Base-by-base conservation (phyloP, 1,139 yeast species). In the Scheffersomyces illinoinensis region DNA sequence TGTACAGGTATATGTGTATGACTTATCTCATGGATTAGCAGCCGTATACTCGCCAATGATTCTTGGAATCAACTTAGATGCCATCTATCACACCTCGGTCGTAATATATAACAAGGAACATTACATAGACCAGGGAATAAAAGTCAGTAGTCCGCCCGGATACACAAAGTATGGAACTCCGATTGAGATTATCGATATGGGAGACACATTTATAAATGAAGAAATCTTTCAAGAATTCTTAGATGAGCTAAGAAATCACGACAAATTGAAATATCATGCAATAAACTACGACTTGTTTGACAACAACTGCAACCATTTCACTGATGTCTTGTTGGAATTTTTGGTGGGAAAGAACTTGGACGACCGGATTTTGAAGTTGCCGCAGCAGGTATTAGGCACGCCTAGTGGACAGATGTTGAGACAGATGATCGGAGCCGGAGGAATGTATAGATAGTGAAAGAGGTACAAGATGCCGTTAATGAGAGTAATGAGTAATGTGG, bases 261-360 rank as follows among this genome's bases (percentile, higher is more conserved):
- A 77, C 14, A 82, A 77, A 26, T 62, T 64, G 62, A 79, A 78
- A 62, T 87, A 79, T 66, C 76, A 80, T 49, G 82, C 85, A 1
- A 74, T 74, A 8, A 76, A 73, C 24, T 88, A 88, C 69, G 86
- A 87, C 62, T 72, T 88, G 61, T 86, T 88, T 62, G 83, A 83
- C 57, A 88, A 88, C 71, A 88, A 88, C 68, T 88, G 93, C 71
- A 88, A 88, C 71, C 90, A 88, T 64, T 87, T 88, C 72, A 80
- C 89, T 18, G 83, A 87, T 62, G 85, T 82, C 54, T 67, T 85
- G 58, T 70, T 85, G 54, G 88, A 88, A 63, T 88, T 88, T 63
- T 74, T 87, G 62, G 86, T 85, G 50, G 90, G 89, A 18, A 75
- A 77, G 61, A 72, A 72, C 58, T 67, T 81, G 67, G 74, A 84